Evolutionary conservation across 2,329 filamentous ascomycete genomes (phyloP).

Genomic region (Aspergillus candidus): DNA sequence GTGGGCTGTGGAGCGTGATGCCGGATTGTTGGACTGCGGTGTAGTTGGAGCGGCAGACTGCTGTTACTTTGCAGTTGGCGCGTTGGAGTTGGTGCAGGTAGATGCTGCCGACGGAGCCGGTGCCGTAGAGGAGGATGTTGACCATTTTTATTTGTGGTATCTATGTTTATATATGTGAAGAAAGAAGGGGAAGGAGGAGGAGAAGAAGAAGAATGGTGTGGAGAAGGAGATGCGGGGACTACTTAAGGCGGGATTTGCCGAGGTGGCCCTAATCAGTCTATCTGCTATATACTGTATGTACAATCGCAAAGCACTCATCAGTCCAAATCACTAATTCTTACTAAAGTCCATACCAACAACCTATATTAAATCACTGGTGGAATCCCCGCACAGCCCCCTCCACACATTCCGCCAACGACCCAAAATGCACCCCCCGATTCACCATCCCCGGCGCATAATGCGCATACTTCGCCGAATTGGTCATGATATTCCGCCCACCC

Average conservation of each 20-base stretch:
- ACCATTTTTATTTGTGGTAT: too few species aligned
- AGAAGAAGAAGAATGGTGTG: too few species aligned
- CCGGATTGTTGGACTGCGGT: conserved; percentile 18
- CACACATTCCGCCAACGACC: conserved; percentile 20
- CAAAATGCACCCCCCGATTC: conserved; percentile 20
- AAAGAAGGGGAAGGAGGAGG: too few species aligned
- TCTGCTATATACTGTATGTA: too few species aligned
- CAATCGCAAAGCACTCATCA: too few species aligned
- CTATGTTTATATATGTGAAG: too few species aligned
- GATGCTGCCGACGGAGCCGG: conserved; percentile 27
- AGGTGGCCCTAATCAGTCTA: too few species aligned
- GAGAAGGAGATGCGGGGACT: too few species aligned
- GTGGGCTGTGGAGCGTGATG: conserved; percentile 22
- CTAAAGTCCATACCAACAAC: too few species aligned
- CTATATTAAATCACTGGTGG: too few species aligned
- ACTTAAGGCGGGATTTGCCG: too few species aligned
- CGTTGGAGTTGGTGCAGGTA: conserved; percentile 26
- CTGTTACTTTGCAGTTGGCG: conserved; percentile 21
- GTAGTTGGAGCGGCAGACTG: conserved; percentile 32
- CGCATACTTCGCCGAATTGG: conserved; percentile 44
- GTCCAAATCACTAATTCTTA: too few species aligned
- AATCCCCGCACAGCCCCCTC: conserved; percentile 18
- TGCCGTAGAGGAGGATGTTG: conserved; percentile 28
- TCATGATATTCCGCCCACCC: conserved; percentile 32
- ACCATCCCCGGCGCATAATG: conserved; percentile 34